Conservation (phyloP, 768 basidiomycete genomes). For the Russula vinacea region DNA sequence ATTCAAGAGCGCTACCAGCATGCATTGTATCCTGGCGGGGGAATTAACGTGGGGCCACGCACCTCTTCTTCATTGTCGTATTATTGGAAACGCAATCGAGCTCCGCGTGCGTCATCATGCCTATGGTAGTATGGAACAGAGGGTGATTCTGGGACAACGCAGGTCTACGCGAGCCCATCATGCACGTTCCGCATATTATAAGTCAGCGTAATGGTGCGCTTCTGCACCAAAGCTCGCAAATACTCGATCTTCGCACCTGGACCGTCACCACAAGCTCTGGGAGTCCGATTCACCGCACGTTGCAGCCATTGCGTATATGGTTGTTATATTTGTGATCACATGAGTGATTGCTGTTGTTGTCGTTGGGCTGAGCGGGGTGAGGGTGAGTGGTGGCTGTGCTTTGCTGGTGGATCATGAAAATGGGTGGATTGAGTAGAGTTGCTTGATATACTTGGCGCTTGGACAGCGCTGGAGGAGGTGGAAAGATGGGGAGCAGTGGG, state of each 20-base stretch:
- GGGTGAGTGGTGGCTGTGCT: too few species aligned
- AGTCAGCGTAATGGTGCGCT: slow-evolving; percentile 79
- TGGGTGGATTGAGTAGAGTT: slow-evolving; percentile 32
- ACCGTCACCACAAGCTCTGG: slow-evolving; percentile 55
- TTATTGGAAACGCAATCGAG: slow-evolving; percentile 75
- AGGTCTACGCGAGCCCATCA: slow-evolving; percentile 61
- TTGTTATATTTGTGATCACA: background rate
- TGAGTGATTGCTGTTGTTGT: background rate
- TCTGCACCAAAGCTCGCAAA: slow-evolving; percentile 74
- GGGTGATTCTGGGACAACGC: background rate
- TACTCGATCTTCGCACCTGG: slow-evolving; percentile 72
- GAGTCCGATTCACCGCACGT: slow-evolving; percentile 71
- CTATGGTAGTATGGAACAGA: slow-evolving; percentile 79
- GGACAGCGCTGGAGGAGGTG: slow-evolving; percentile 22
- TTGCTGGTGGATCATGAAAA: slow-evolving; percentile 13
- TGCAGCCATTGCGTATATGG: background rate
- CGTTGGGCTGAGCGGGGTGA: background rate
- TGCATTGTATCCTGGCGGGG: too few species aligned
- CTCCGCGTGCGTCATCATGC: slow-evolving; percentile 68
- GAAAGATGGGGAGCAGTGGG: slow-evolving; percentile 12
- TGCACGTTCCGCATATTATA: slow-evolving; percentile 76
- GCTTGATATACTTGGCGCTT: slow-evolving; percentile 30
- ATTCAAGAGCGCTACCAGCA: slow-evolving; percentile 13
- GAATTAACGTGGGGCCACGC: slow-evolving; percentile 30
- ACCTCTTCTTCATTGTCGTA: slow-evolving; percentile 78